A percentile compares a stretch with the other conserved stretches of the same genome.
phyloP scores from a whole-genome alignment of 768 basidiomycete genomes.

The Lactifluus volemus region DNA sequence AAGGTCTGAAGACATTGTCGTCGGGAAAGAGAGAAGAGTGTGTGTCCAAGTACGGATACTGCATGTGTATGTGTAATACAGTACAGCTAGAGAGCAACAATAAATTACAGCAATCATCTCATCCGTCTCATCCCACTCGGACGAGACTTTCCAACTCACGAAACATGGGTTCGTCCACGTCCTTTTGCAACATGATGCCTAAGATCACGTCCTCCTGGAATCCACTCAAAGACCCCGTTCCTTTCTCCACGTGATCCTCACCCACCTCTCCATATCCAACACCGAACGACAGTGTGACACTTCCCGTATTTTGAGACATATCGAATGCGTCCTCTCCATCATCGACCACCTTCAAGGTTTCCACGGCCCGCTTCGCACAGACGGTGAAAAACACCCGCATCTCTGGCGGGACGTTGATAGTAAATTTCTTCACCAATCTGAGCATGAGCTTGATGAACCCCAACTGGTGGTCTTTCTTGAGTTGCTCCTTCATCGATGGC shows the following conservation, averaged over 20 bases:
- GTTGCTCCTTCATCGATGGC: conserved; percentile 57
- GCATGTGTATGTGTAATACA: background rate
- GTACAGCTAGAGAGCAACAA: background rate
- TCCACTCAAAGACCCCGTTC: conserved; percentile 66
- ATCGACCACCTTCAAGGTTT: conserved; percentile 73
- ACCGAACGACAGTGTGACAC: conserved; percentile 67
- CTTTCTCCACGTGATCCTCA: conserved; percentile 56
- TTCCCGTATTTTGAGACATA: conserved; percentile 44
- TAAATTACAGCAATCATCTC: conserved; percentile 5
- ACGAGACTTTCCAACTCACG: conserved; percentile 72
- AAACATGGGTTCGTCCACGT: conserved; percentile 69
- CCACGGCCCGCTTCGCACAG: conserved; percentile 58
- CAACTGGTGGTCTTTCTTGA: conserved; percentile 57
- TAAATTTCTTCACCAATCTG: conserved; percentile 58
- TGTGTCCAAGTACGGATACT: too few species aligned
- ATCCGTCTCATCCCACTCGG: conserved; percentile 43
- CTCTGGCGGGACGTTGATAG: conserved; percentile 42
- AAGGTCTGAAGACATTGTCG: conserved; percentile 2
- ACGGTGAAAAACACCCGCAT: conserved; percentile 44
- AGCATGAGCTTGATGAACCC: conserved; percentile 65
- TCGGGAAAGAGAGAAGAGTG: too few species aligned
- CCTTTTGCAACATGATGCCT: conserved; percentile 63
- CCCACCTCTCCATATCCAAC: conserved; percentile 76
- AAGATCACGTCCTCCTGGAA: conserved; percentile 58
- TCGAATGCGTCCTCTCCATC: conserved; percentile 70